phyloP scores from a whole-genome alignment of 768 basidiomycete genomes.

The Lactifluus piperatus region DNA sequence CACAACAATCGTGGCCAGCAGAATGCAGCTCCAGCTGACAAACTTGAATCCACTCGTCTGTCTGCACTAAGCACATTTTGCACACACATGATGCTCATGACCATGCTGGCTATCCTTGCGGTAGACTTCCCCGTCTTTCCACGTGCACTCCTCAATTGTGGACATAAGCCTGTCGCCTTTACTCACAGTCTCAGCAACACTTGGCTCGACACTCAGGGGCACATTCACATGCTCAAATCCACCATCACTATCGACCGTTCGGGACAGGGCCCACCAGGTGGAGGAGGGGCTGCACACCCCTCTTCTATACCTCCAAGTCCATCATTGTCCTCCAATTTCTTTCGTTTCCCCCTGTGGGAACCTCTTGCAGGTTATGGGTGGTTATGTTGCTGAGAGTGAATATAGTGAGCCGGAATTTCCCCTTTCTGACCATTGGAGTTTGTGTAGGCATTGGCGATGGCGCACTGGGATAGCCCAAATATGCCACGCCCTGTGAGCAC shows the following conservation, averaged over 20 bases:
- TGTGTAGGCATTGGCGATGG: conserved; percentile 25
- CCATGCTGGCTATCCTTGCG: too few relatives aligned
- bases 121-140: too few relatives aligned
- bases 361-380: too few relatives aligned
- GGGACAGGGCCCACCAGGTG: conserved; percentile 35
- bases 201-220: conserved; percentile 66
- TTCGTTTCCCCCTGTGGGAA: conserved; percentile 73
- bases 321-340: conserved; percentile 86
- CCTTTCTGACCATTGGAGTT: conserved; percentile 19
- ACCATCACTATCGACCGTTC: conserved; percentile 42
- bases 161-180: conserved; percentile 88
- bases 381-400: conserved; percentile 3
- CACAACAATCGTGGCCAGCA: too few relatives aligned
- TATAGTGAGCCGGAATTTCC: conserved; percentile 27
- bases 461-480: conserved; percentile 23
- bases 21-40: too few relatives aligned
- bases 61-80: too few relatives aligned
- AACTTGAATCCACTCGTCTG: too few relatives aligned
- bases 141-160: too few relatives aligned
- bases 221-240: conserved; percentile 48
- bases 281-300: conserved; percentile 56
- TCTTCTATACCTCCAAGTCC: conserved; percentile 73
- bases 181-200: conserved; percentile 50
- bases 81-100: too few relatives aligned
- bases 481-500: conserved; percentile 17